Evolutionary conservation across 345 rosid genomes (phyloP).

Genomic region (Leavenworthia alabamica): DNA sequence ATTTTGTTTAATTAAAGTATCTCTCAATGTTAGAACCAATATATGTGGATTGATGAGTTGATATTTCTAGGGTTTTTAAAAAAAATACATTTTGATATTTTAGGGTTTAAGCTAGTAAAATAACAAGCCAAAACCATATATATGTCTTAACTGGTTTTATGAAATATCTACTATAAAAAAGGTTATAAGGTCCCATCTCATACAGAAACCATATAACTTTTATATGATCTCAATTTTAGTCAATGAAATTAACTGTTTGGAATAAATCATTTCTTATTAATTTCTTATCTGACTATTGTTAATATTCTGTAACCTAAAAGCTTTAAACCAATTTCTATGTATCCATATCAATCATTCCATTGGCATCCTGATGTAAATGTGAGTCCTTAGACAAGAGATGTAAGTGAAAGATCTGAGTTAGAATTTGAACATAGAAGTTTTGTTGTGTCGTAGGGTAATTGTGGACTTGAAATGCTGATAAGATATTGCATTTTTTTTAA

Average conservation of each 20-base stretch:
- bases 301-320: not conserved
- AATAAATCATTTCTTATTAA: not conserved
- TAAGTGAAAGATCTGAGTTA: not conserved
- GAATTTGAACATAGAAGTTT: conserved; percentile 2
- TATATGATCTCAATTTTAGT: not conserved
- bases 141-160: not conserved
- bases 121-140: not conserved
- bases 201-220: not conserved
- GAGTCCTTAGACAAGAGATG: not conserved
- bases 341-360: not conserved
- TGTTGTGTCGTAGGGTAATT: not conserved
- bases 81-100: not conserved
- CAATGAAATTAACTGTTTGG: too few species aligned
- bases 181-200: not conserved
- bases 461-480: conserved; percentile 7
- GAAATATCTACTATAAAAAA: not conserved
- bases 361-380: not conserved
- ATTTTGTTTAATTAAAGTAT: conserved; percentile 6
- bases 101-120: not conserved
- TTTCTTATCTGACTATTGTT: not conserved
- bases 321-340: not conserved
- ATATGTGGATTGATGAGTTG: not conserved
- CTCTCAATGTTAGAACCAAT: not conserved
- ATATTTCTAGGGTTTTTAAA: not conserved
- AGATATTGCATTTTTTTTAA: conserved; percentile 9